phyloP scores from a whole-genome alignment of 2,329 filamentous ascomycete species.

The Diaporthe ilicicola region DNA sequence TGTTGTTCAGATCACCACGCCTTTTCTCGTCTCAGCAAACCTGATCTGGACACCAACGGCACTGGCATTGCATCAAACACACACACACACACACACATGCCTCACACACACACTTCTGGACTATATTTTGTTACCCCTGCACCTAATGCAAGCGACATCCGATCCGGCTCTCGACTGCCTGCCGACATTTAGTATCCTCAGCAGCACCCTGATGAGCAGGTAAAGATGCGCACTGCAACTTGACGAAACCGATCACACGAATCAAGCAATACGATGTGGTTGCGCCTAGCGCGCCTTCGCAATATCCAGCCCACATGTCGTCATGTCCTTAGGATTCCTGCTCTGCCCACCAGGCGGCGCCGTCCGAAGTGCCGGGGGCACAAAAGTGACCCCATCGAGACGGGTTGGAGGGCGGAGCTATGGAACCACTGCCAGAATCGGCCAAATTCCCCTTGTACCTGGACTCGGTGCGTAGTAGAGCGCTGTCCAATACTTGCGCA shows the following conservation, averaged over 20 bases:
- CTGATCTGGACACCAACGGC: neutral
- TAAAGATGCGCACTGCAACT: neutral
- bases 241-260: neutral
- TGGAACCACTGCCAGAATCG: neutral
- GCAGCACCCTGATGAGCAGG: constrained; percentile 19
- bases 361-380: constrained; percentile 9
- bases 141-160: constrained; percentile 7
- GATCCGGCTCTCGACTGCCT: neutral
- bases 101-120: neutral
- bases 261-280: constrained; percentile 1
- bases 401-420: neutral
- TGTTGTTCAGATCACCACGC: neutral
- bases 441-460: constrained; percentile 4
- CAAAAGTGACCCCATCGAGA: constrained; percentile 6
- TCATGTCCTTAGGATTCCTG: neutral
- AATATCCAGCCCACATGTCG: constrained; percentile 24
- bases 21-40: neutral
- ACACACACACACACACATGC: neutral
- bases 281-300: constrained; percentile 16
- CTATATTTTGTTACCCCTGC: neutral
- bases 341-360: constrained; percentile 20
- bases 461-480: neutral
- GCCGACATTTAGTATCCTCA: constrained; percentile 3
- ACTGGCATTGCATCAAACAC: neutral
- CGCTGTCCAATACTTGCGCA: neutral